A percentile compares a stretch with the other conserved stretches of the same genome.
Conservation (phyloP, 805 yeast genomes). For the Zygosaccharomyces kombuchaensis region DNA sequence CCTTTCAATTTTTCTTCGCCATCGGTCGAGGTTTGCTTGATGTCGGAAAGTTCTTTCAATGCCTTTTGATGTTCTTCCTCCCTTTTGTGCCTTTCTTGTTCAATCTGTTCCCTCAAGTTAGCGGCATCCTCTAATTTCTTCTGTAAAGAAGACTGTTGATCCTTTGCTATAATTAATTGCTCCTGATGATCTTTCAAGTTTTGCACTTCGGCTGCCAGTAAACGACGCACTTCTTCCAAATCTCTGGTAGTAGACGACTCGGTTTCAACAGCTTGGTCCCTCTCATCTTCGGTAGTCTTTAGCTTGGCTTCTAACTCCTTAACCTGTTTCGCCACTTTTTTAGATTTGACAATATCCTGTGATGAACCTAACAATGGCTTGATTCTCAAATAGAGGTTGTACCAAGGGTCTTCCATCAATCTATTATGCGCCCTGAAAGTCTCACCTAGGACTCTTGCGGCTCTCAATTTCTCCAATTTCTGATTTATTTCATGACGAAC, state of each 20-base stretch:
- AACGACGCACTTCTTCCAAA: conserved; percentile 30
- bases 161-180: conserved; percentile 41
- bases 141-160: conserved; percentile 37
- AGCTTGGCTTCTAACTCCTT: conserved; percentile 47
- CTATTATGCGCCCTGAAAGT: conserved; percentile 53
- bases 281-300: conserved; percentile 35
- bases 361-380: conserved; percentile 72
- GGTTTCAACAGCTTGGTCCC: conserved; percentile 28
- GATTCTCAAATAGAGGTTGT: conserved; percentile 59
- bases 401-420: conserved; percentile 68
- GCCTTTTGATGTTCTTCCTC: conserved; percentile 20
- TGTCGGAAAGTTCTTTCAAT: conserved; percentile 23
- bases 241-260: conserved; percentile 29
- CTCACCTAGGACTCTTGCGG: conserved; percentile 62
- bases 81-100: conserved; percentile 27
- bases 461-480: conserved; percentile 57
- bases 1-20: conserved; percentile 47
- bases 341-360: conserved; percentile 53
- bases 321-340: conserved; percentile 54
- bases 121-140: conserved; percentile 22
- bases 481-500: conserved; percentile 46
- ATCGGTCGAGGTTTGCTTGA: conserved; percentile 27
- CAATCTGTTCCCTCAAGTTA: conserved; percentile 22
- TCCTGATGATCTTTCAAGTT: conserved; percentile 45
- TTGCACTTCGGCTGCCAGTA: conserved; percentile 39